Evolutionary conservation across 2,329 filamentous ascomycete species (phyloP), one percentile per base, ranked within the genome.

Genomic region (Fusarium pilosicola): DNA sequence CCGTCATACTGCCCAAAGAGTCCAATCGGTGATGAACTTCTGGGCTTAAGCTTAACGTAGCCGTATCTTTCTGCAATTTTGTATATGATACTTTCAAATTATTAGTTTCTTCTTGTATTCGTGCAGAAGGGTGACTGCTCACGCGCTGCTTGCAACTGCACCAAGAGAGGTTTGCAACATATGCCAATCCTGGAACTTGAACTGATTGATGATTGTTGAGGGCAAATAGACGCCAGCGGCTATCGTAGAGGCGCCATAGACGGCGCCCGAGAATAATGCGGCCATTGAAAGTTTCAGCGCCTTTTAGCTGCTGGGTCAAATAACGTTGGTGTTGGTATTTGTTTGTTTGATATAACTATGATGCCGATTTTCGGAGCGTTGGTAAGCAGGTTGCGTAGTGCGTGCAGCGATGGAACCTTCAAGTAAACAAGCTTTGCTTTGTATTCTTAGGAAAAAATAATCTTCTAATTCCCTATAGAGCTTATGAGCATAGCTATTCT

Each of bases 81-180:
- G 57, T 89, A 86, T 39, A 86, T 73, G 59, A 85, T 62, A 24
- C 86, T 88, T 3, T 0, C 2, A 20, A 2, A 3, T 10, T n/a
- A 3, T 75, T n/a, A 75, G 51, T 20, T 34, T 7, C 11, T 26
- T 26, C 1, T 12, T 11, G 15, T 1, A 1, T 44, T 6, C 5
- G 42, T 39, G 32, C 14, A 22, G 22, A 8, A 8, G 3, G 32
- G 24, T 24, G 17, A 26, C 12, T 48, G 83, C 89, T 79, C 85
- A 91, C 88, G 88, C 87, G 81, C 89, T 92, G 74, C 84, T 86
- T 32, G 88, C 90, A 15, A 89, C 89, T 7, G 90, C 91, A 4
- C 88, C 85, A 8, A 93, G 80, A 75, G 93, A 93, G 15, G 86
- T 85, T 80, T 92, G 87, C 36, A 91, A 78, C 91, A 93, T 93